Evolutionary conservation across 768 basidiomycete genomes (phyloP), one percentile per base, ranked within the genome.

Genomic region (Mycena rebaudengoi): DNA sequence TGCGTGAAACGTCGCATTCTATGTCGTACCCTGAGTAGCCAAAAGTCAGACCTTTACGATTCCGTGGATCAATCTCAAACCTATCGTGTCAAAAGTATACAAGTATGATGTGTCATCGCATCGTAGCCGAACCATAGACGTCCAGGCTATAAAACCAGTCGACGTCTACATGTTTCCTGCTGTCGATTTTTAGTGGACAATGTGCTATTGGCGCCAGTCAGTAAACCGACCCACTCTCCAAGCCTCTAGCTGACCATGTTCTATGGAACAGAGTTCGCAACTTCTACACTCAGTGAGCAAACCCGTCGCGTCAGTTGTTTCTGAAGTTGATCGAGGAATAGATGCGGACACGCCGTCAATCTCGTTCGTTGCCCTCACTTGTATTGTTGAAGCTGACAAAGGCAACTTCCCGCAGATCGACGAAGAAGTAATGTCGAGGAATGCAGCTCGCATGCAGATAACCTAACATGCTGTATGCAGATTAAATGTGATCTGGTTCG

Each of bases 401-500:
- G n/a, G n/a, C 14, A 50, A 30, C 28, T 37, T 20, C 2, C 28
- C 28, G 21, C 23, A 65, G 66, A 16, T 57, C 21, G 66, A 67
- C 54, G 66, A 67, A 20, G 66, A 67, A 62, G 66, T 67, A 52
- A 11, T 40, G 32, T 20, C 23, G 5, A 33, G 14, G 11, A 23
- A 5, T 41, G 30, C 20, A 39, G 14, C 39, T 29, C 2, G 5
- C n/a, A n/a, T 1, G 43, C 13, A 16, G 50, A 52, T 63, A 44
- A 62, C 35, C 26, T n/a, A 41, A 30, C 35, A 14, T 51, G n/a
- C n/a, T 45, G 28, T 55, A 32, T 26, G 29, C 62, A 91, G 89
- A 89, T 91, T 68, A 84, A 86, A 70, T 91, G 89, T 64, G 82
- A 86, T 68, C 76, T 85, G 57, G 76, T 76, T 39, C 83, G 76